Base-by-base conservation (phyloP, 2,329 filamentous ascomycete genomes). In the Cladophialophora carrionii region DNA sequence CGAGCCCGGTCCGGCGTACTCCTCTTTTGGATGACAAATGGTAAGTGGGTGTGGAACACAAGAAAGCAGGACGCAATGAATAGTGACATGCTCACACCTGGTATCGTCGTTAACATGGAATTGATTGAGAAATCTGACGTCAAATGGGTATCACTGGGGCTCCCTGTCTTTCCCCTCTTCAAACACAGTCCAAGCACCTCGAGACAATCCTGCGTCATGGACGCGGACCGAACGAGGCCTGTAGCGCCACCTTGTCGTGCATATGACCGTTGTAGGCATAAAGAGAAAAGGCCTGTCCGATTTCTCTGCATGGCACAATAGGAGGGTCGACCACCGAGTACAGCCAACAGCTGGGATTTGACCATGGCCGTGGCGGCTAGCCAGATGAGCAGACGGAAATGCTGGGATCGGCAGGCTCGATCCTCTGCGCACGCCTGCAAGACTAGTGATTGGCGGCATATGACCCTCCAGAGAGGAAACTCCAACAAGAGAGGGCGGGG, bases 401-500 rank as follows among this genome's bases (percentile, higher is more conserved):
- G 55, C 59, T 59, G 37, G 63, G 57, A 66, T 66, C 55, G 56
- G 49, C 64, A 63, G 32, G 22, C 31, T 26, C 32, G 51, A 62
- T 60, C 54, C 48, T 55, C 49, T 55, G 64, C 51, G 26, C 22
- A 48, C 52, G 43, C n/a, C 55, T 64, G 55, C 55, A 58, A 20
- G 37, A 55, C 52, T 62, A 66, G 60, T 52, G 20, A 56, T 56
- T 43, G 60, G 48, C 54, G 48, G 43, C 56, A 24, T 32, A 58
- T 63, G 59, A 34, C 64, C 59, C 41, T 51, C 53, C 55, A 53
- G 54, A 48, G 46, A 66, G 52, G 63, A 54, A 63, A 60, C 53
- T 64, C 46, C 43, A 61, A 62, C 53, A 62, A 58, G 34, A 48
- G 49, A 61, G 57, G 57, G 65, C 61, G 61, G 65, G 61, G 57